These are phyloP conservation scores for Kodamaea fungicola DNA, from an alignment of 1,139 yeast genomes.

Conservation along the genomic window DNA sequence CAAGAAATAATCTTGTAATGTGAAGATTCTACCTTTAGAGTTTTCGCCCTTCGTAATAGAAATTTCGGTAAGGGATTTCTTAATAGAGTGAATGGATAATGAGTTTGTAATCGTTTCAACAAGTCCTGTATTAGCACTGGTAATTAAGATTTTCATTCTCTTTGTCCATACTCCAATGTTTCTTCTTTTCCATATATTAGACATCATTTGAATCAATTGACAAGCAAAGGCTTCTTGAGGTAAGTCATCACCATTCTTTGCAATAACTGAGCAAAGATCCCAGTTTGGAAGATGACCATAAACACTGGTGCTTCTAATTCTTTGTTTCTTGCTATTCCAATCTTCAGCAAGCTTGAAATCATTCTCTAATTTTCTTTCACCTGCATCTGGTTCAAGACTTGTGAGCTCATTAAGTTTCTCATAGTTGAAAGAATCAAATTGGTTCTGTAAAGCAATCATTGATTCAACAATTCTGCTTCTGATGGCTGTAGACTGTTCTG, in stretches of 20 bases:
- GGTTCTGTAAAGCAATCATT: constrained; percentile 84
- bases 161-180: constrained; percentile 78
- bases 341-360: constrained; percentile 93
- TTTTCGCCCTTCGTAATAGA: constrained; percentile 65
- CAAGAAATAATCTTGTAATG: constrained; percentile 72
- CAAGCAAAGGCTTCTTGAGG: constrained; percentile 98
- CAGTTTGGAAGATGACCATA: constrained; percentile 87
- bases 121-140: constrained; percentile 85
- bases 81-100: constrained; percentile 86
- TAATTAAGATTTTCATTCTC: constrained; percentile 83
- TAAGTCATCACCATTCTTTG: constrained; percentile 91
- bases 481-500: constrained; percentile 71
- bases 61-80: constrained; percentile 80
- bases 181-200: constrained; percentile 73
- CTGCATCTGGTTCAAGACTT: constrained; percentile 50
- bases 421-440: constrained; percentile 46
- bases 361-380: constrained; percentile 86
- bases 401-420: constrained; percentile 36
- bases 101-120: constrained; percentile 97
- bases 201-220: constrained; percentile 82
- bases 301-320: constrained; percentile 73
- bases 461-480: constrained; percentile 77
- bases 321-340: constrained; percentile 76
- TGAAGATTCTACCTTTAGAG: constrained; percentile 63
- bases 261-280: constrained; percentile 94